Evolutionary conservation across 768 basidiomycete genomes (phyloP).

Genomic region (Hortiboletus flavorubellus): DNA sequence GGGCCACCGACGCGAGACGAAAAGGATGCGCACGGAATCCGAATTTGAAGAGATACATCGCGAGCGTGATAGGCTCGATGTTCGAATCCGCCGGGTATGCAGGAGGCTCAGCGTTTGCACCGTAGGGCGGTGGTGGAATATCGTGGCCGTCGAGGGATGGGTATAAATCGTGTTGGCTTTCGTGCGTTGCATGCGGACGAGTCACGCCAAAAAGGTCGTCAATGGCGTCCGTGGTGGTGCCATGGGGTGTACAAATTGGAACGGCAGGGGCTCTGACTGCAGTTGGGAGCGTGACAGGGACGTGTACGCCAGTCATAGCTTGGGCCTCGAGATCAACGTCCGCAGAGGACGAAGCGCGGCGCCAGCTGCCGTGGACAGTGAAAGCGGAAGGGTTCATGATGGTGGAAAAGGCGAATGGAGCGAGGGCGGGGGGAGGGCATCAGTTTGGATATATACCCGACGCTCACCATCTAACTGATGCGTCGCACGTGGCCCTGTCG

Average conservation of each 20-base stretch:
- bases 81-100: slow-evolving; percentile 29
- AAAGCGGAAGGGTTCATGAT: slow-evolving; percentile 4
- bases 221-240: slow-evolving; percentile 9
- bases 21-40: slow-evolving; percentile 42
- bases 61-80: slow-evolving; percentile 42
- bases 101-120: slow-evolving; percentile 27
- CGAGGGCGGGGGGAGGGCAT: background rate
- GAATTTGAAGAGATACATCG: slow-evolving; percentile 46
- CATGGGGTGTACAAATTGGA: slow-evolving; percentile 8
- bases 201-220: slow-evolving; percentile 32
- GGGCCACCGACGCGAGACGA: background rate
- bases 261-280: background rate
- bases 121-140: slow-evolving; percentile 30
- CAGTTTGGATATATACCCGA: background rate
- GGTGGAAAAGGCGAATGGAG: background rate
- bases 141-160: background rate
- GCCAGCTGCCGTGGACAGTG: slow-evolving; percentile 17
- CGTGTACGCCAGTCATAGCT: slow-evolving; percentile 4
- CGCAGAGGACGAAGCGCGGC: slow-evolving; percentile 3
- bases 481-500: background rate
- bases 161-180: slow-evolving; percentile 31
- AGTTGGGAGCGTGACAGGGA: slow-evolving; percentile 4
- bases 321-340: slow-evolving; percentile 18
- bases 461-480: background rate
- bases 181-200: slow-evolving; percentile 22